Evolutionary conservation across 257 asterid species (phyloP).

Genomic region (Solanum habrochaites): DNA sequence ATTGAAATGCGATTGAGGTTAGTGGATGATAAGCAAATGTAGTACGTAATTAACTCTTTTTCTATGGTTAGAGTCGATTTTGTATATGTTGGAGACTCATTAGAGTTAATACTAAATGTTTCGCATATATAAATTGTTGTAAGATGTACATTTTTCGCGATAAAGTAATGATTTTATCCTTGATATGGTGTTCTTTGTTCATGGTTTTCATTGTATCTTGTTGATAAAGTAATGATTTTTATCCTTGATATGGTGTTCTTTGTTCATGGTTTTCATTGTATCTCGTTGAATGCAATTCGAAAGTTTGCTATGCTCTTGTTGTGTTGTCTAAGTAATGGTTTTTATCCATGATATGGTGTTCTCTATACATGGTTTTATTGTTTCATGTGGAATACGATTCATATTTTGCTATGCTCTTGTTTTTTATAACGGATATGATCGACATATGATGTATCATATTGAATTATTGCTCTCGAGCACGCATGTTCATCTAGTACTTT

Average conservation of each 20-base stretch:
- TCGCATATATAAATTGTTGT: neutral
- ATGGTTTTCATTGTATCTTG: neutral
- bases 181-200: neutral
- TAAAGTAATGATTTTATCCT: neutral
- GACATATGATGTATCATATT: neutral
- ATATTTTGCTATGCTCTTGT: neutral
- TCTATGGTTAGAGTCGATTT: neutral
- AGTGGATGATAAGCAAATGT: slow-evolving; percentile 18
- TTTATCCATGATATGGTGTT: neutral
- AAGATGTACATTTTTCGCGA: neutral
- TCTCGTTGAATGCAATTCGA: neutral
- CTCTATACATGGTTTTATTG: neutral
- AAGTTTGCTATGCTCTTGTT: neutral
- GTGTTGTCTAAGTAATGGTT: neutral
- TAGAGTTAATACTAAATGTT: neutral
- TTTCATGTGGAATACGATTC: neutral
- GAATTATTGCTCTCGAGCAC: neutral
- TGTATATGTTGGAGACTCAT: neutral
- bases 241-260: neutral
- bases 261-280: no score
- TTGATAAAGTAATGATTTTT: neutral
- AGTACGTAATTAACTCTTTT: slow-evolving; percentile 12
- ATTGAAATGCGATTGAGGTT: slow-evolving; percentile 40
- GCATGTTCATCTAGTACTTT: neutral
- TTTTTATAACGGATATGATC: neutral